These are phyloP conservation scores for Aegilops umbellulata DNA, from an alignment of 176 grass and related monocot species.

Conservation along the genomic window DNA sequence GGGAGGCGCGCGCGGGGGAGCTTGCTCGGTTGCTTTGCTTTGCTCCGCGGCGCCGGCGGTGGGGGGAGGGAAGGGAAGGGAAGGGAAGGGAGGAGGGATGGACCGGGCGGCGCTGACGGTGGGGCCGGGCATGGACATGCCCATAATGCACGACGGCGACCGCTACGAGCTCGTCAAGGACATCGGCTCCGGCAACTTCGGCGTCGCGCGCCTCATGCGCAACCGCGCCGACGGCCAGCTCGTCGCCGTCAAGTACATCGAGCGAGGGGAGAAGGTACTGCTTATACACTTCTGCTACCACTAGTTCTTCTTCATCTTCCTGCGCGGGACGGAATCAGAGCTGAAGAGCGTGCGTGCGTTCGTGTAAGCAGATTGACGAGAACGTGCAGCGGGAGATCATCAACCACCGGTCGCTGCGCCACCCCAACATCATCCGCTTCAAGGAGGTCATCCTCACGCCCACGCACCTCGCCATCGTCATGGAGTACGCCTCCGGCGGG, in stretches of 20 bases:
- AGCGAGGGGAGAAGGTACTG: slow-evolving; percentile 81
- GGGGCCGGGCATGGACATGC: slow-evolving; percentile 85
- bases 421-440: slow-evolving; percentile 93
- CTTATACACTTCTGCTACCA: accelerated
- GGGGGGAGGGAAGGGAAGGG: background rate
- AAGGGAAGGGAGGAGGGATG: slow-evolving; percentile 24
- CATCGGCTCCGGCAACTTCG: slow-evolving; percentile 91
- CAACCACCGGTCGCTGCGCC: slow-evolving; percentile 84
- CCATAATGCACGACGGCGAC: slow-evolving; percentile 95
- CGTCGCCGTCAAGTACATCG: slow-evolving; percentile 92
- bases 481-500: slow-evolving; percentile 79
- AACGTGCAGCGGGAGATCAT: slow-evolving; percentile 98
- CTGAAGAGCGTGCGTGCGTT: background rate
- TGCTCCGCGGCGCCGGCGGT: slow-evolving; percentile 7
- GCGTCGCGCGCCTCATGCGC: slow-evolving; percentile 75
- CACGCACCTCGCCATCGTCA: slow-evolving; percentile 80
- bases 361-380: slow-evolving; percentile 73
- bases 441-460: slow-evolving; percentile 91
- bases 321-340: background rate
- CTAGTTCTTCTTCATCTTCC: too few relatives aligned
- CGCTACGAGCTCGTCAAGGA: slow-evolving; percentile 82
- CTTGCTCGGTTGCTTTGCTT: background rate
- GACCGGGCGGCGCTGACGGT: slow-evolving; percentile 73
- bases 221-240: slow-evolving; percentile 64
- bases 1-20: slow-evolving; percentile 1